phyloP scores from a whole-genome alignment of 768 basidiomycete species.

The Botryobasidium botryosum region DNA sequence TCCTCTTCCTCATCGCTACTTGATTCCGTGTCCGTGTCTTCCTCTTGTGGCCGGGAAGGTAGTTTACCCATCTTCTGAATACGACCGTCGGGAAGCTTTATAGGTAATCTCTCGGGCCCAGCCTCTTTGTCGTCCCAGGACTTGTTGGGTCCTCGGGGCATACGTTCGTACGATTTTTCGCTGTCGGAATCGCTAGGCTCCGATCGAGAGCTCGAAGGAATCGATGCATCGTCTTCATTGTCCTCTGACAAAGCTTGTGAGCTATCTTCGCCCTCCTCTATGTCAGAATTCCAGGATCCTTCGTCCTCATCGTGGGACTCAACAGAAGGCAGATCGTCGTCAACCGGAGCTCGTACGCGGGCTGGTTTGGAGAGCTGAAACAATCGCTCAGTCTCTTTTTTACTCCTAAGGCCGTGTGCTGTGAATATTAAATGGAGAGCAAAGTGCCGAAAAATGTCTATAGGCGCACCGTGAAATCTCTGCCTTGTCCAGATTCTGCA shows the following conservation, averaged over 20 bases:
- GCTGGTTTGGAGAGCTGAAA: conserved; percentile 47
- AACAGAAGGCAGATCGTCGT: conserved; percentile 51
- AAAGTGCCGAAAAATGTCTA: neutral
- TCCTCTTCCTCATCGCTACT: too few relatives aligned
- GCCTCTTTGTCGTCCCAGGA: conserved; percentile 32
- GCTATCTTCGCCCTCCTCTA: conserved; percentile 16
- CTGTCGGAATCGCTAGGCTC: conserved; percentile 26
- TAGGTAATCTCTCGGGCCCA: conserved; percentile 52
- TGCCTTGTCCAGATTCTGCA: conserved; percentile 52
- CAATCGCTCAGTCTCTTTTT: conserved; percentile 61
- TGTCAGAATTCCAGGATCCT: conserved; percentile 32
- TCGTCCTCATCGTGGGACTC: conserved; percentile 48
- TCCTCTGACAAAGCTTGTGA: conserved; percentile 21
- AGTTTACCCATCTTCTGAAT: conserved; percentile 33
- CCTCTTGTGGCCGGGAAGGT: conserved; percentile 20
- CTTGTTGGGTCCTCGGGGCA: conserved; percentile 34
- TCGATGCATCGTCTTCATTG: conserved; percentile 14
- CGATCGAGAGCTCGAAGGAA: conserved; percentile 7
- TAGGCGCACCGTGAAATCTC: conserved; percentile 58
- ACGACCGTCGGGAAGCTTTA: conserved; percentile 70
- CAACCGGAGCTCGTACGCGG: conserved; percentile 24
- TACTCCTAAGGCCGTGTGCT: conserved; percentile 38
- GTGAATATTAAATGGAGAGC: neutral
- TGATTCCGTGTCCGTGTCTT: conserved; percentile 9
- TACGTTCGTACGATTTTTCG: conserved; percentile 48